Evolutionary conservation across 164 flowering plant genomes (phyloP).

Genomic region (Sedum album): DNA sequence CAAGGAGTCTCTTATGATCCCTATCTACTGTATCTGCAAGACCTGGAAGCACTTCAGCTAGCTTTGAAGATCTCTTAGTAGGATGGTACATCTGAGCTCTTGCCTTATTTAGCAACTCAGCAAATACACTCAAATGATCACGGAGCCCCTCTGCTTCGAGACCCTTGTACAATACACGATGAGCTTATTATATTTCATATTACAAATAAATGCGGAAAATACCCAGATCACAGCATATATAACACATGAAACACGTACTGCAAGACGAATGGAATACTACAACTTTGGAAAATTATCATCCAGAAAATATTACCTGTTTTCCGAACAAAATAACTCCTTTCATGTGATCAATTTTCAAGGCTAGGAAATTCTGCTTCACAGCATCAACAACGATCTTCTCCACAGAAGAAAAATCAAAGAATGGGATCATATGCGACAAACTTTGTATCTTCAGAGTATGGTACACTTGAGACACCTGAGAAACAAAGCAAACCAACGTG

Average conservation of each 20-base stretch:
- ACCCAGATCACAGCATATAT: background rate
- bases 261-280: background rate
- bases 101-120: slow-evolving; percentile 55
- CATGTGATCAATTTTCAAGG: too few relatives aligned
- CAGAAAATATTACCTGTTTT: slow-evolving; percentile 39
- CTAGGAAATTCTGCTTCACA: slow-evolving; percentile 56
- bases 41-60: too few relatives aligned
- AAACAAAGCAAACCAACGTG: background rate
- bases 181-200: background rate
- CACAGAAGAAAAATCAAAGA: too few relatives aligned
- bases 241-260: background rate
- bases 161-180: slow-evolving; percentile 34
- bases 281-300: background rate
- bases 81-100: slow-evolving; percentile 66
- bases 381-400: slow-evolving; percentile 89
- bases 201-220: background rate
- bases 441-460: slow-evolving; percentile 64
- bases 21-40: too few relatives aligned
- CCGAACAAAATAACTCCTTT: too few relatives aligned
- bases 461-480: slow-evolving; percentile 84
- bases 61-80: slow-evolving; percentile 37
- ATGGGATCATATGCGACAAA: slow-evolving; percentile 68
- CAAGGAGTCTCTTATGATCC: too few relatives aligned
- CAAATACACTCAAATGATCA: too few relatives aligned
- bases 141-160: slow-evolving; percentile 65